Base-by-base conservation (phyloP, 805 yeast species). In the Huiozyma sinensis region DNA sequence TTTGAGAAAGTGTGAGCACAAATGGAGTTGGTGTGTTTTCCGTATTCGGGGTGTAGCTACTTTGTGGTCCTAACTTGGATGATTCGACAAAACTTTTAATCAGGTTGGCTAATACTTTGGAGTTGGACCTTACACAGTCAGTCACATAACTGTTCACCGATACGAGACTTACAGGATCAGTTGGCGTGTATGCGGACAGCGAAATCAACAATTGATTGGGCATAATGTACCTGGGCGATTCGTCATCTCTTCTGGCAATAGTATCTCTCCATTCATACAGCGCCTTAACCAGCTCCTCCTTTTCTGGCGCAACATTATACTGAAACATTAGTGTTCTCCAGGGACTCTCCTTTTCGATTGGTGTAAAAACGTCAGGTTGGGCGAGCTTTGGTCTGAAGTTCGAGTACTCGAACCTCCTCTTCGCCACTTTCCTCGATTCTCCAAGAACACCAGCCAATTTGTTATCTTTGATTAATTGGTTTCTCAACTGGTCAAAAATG, bases 201-300 rank as follows among this genome's bases (percentile, higher is more conserved):
- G 81, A 71, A 0, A 81, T 79, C 34, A 92, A 57, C 10, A 81
- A 60, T 53, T 82, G 92, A 56, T 86, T 88, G 5, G 95, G 77
- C 90, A 89, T 81, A 11, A 92, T 70, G 54, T 69, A 90, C 47
- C 94, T 69, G 2, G 82, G 77, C 2, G 95, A 83, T 64, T 92
- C 98, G 60, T 92, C 98, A 39, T 75, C 72, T 34, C 66, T 52
- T 50, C 94, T 72, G 1, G 97, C 97, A 33, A 73, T 56, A 1
- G 47, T 41, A 59, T 92, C 97, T 61, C 98, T 75, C 97, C 97
- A 92, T 37, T 75, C 69, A 53, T 75, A 85, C 13, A 92, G 66
- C 0, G 66, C 76, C 48, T 71, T 76, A 12, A 85, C 70, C 6
- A 87, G 58, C 0, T 72, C 73, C 41, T 73, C 72, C 47, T 72